These are phyloP conservation scores for Chenopodium formosanum DNA, from an alignment of 148 eudicot species.

Conservation along the genomic window DNA sequence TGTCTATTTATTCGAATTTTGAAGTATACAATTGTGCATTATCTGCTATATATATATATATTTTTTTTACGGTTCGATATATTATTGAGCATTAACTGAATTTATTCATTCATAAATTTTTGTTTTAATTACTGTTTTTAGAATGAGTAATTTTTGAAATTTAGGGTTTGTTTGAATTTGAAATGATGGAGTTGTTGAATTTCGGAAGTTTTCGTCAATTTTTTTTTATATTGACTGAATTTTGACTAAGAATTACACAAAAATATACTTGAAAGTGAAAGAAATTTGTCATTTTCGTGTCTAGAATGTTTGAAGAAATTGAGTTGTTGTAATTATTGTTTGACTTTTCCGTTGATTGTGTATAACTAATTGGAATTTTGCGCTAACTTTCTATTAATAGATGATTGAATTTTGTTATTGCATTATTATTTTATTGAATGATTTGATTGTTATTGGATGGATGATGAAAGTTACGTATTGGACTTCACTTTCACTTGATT, in stretches of 20 bases:
- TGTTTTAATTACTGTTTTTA: no score
- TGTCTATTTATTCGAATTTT: no score
- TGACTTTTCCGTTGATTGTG: background rate
- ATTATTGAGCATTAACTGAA: background rate
- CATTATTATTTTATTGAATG: background rate
- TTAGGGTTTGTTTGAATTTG: conserved; percentile 2
- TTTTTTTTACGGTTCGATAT: background rate
- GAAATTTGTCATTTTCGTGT: background rate
- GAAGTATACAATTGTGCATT: background rate
- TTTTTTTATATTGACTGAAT: background rate
- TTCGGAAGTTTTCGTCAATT: background rate
- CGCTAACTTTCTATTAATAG: no score
- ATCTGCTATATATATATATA: background rate
- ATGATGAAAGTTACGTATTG: background rate
- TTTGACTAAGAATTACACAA: background rate
- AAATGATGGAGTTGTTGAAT: background rate
- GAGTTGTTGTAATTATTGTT: background rate
- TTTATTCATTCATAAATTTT: background rate
- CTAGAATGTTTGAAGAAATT: background rate
- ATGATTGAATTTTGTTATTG: background rate
- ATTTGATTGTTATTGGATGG: background rate
- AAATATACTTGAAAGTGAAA: background rate
- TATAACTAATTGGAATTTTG: no score
- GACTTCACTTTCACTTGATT: background rate
- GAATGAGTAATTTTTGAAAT: background rate